These are phyloP conservation scores for Wallacemonas rigidus DNA, from an alignment of 208 protist species.

Conservation along the genomic window DNA sequence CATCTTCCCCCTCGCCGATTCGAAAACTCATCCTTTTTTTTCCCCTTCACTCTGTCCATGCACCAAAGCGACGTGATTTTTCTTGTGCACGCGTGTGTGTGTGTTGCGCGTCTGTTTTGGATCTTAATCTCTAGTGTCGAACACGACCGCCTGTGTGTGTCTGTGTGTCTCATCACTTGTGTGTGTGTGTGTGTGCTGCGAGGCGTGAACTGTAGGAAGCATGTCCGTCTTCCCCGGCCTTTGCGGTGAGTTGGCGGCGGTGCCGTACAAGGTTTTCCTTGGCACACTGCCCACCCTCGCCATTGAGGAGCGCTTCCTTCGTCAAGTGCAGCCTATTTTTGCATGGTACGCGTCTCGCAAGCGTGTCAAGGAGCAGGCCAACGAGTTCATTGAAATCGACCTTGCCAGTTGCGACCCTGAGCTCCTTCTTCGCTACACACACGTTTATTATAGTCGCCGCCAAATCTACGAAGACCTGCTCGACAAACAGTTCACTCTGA, in stretches of 20 bases:
- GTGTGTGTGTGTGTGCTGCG: too few species aligned
- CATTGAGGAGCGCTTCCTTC: conserved; percentile 77
- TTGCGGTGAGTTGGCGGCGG: conserved; percentile 67
- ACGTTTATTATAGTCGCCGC: conserved; percentile 83
- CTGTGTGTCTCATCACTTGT: neutral
- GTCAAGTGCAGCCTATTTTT: conserved; percentile 81
- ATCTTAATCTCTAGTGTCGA: conserved; percentile 14
- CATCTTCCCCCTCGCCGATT: too few species aligned
- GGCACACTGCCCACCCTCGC: conserved; percentile 68
- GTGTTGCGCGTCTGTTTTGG: conserved; percentile 18
- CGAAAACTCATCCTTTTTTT: too few species aligned
- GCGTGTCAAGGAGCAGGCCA: conserved; percentile 88
- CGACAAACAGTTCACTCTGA: conserved; percentile 74
- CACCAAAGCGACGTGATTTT: neutral
- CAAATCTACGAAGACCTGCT: conserved; percentile 79
- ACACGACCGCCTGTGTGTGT: neutral
- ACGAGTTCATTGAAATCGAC: conserved; percentile 89
- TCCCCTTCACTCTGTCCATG: neutral
- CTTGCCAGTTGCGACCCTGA: conserved; percentile 83
- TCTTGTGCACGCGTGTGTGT: neutral
- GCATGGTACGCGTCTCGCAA: conserved; percentile 85
- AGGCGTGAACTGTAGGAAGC: neutral
- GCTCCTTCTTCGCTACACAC: conserved; percentile 83
- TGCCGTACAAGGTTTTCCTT: conserved; percentile 80
- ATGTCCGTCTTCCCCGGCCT: conserved; percentile 85